Evolutionary conservation across 2,329 filamentous ascomycete genomes (phyloP), one percentile per base, ranked within the genome.

Genomic region (Aspergillus neotritici): DNA sequence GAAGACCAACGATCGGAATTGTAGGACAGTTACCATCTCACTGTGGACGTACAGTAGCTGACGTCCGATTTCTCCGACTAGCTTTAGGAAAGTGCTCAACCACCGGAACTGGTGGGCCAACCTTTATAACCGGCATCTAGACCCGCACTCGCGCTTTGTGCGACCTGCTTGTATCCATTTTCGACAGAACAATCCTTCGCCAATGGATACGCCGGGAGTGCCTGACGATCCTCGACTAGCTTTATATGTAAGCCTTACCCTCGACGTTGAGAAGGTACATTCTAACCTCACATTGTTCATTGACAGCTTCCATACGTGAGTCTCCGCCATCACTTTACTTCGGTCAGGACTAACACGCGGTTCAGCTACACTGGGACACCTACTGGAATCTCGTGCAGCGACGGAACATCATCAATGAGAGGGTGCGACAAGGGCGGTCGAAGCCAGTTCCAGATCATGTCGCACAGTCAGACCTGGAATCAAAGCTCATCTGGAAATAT

Each of bases 401-500:
- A 1, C 75, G 79, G 0, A 72, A 75, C 29, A 63, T 82, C 3
- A 75, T 83, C 21, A 60, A 70, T 12, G 65, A 74, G 13, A 70
- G 80, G 5, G 58, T 79, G 17, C 60, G 60, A 1, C 77, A 81
- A 42, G 78, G 78, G 3, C 67, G 79, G 25, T 71, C 76, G 0
- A 69, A 74, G 1, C 80, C 80, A 0, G 74, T 82, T 0, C 79
- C 79, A 0, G 63, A 69, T 25, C 68, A 73, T 0, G 70, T 83
- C 5, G 75, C 74, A 1, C 70, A 74, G 16, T 69, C 76, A 0
- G 74, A 76, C 0, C 60, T 81, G 0, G 80, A 83, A 50, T 60
- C 75, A 5, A 74, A 79, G 37, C 70, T 83, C 3, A 76, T 83
- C 4, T 84, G 80, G 80, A 74, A 80, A 51, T 82, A 74, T 44